Base-by-base conservation (phyloP, 441 rosid genomes). In the Populus hybrid region DNA sequence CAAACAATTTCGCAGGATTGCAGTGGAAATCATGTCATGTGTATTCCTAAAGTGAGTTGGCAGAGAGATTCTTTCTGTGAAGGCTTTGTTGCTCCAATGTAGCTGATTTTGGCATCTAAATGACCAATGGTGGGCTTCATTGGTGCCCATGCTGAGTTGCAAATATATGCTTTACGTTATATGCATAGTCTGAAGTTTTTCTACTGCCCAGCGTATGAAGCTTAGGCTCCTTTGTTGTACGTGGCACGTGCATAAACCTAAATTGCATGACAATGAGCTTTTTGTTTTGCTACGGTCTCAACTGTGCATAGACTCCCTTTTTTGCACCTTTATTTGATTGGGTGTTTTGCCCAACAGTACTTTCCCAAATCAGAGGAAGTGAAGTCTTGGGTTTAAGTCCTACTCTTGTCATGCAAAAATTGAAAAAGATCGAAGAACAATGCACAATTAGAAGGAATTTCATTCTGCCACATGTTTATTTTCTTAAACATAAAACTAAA, bases 51-150 rank as follows among this genome's bases (percentile, higher is more conserved):
- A 68, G 40, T n/a, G 42, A 53, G 59, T 67, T 63, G 21, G 63
- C 73, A 34, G 35, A 64, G 61, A 59, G 68, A 81, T 75, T n/a
- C 28, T 42, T 8, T 63, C 23, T 7, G 36, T 75, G 1, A 73
- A 36, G 70, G 21, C 35, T 36, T 24, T 11, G 30, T 40, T 53
- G 34, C 32, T 26, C 38, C 6, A 26, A 69, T 53, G 18, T 8
- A 42, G 53, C 67, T 30, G 18, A 32, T 5, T 69, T 77, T 53
- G 3, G 35, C 8, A 12, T 68, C 35, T 32, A 46, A 46, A 46
- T 46, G 38, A 30, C 32, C 21, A 16, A 34, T 5, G 24, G 23
- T 64, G 38, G 36, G 53, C 63, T 30, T 20, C 69, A 38, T 10
- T 61, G 30, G 36, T 32, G 69, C 36, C 14, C 36, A 46, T 50